A percentile compares a stretch with the other conserved stretches of the same genome.
Evolutionary conservation across 2,329 filamentous ascomycete species (phyloP).

Genomic region (Penicillium sp.): DNA sequence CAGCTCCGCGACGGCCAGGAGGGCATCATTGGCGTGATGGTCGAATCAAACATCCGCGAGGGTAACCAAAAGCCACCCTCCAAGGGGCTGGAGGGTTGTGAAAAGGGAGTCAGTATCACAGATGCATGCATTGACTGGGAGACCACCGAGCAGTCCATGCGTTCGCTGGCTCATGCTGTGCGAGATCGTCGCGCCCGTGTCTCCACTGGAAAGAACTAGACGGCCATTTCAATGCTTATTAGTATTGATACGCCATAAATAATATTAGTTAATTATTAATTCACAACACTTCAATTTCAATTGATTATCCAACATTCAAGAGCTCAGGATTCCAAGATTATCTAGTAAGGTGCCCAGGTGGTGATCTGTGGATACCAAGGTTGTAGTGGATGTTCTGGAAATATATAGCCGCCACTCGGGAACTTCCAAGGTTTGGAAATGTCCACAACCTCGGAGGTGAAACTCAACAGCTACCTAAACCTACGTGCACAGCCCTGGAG

Average conservation of each 20-base stretch:
- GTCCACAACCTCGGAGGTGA: too few species aligned
- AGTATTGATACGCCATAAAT: not conserved
- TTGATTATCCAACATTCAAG: too few species aligned
- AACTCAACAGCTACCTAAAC: too few species aligned
- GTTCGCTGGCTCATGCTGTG: slow-evolving; percentile 79
- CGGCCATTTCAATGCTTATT: not conserved
- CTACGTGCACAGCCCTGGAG: too few species aligned
- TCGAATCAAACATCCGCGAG: slow-evolving; percentile 96
- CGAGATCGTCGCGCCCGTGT: slow-evolving; percentile 64
- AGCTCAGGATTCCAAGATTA: too few species aligned
- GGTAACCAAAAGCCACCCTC: slow-evolving; percentile 82
- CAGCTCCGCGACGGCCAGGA: slow-evolving; percentile 85
- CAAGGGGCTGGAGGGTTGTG: slow-evolving; percentile 74
- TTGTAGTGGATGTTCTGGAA: too few species aligned
- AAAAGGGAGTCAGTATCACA: slow-evolving; percentile 91
- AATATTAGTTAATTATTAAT: not conserved
- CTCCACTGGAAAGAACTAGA: not conserved
- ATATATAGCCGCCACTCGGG: too few species aligned
- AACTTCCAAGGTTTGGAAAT: too few species aligned
- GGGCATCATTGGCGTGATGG: slow-evolving; percentile 93
- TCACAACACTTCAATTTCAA: not conserved
- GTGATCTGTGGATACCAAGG: too few species aligned
- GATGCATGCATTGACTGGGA: slow-evolving; percentile 97
- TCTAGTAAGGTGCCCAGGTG: too few species aligned
- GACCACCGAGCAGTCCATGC: slow-evolving; percentile 67